Percentiles rank a stretch among this genome's conserved stretches.
Evolutionary conservation across 768 basidiomycete genomes (phyloP).

Genomic region (Pisolithus orientalis): DNA sequence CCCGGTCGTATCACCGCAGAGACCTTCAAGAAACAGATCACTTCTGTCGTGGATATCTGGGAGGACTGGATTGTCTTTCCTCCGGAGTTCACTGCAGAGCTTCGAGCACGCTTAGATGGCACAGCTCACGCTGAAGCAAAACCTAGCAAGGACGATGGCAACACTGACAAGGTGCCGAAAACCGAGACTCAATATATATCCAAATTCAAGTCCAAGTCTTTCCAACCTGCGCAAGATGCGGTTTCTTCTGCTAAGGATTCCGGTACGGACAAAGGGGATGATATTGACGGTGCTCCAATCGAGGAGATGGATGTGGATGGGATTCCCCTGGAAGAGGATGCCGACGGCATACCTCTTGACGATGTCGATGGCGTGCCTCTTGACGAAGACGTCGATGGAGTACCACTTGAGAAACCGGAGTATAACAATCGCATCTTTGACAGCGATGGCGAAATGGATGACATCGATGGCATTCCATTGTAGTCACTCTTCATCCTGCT

Average conservation of each 20-base stretch:
- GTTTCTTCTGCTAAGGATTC: conserved; percentile 15
- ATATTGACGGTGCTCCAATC: conserved; percentile 23
- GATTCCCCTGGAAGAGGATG: conserved; percentile 24
- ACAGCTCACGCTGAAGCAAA: conserved; percentile 25
- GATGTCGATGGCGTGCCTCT: conserved; percentile 35
- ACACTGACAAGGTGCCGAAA: conserved; percentile 12
- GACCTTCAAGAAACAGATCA: conserved; percentile 91
- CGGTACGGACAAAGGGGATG: conserved; percentile 32
- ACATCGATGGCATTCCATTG: neutral
- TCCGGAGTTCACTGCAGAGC: conserved; percentile 72
- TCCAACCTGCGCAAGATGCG: conserved; percentile 58
- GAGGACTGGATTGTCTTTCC: conserved; percentile 98
- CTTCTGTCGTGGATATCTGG: conserved; percentile 88
- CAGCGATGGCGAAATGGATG: neutral
- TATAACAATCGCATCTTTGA: neutral
- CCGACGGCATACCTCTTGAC: conserved; percentile 8
- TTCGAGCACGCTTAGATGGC: conserved; percentile 73
- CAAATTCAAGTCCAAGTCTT: conserved; percentile 73
- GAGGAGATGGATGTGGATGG: conserved; percentile 34
- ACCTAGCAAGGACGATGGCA: conserved; percentile 21
- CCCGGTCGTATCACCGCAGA: conserved; percentile 95
- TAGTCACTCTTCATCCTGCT: neutral
- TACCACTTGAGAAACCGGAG: neutral
- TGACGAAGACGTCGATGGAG: conserved; percentile 5
- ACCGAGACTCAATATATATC: conserved; percentile 37